These are phyloP conservation scores for Nicotiana knightiana DNA, from an alignment of 257 asterid genomes.

Conservation along the genomic window DNA sequence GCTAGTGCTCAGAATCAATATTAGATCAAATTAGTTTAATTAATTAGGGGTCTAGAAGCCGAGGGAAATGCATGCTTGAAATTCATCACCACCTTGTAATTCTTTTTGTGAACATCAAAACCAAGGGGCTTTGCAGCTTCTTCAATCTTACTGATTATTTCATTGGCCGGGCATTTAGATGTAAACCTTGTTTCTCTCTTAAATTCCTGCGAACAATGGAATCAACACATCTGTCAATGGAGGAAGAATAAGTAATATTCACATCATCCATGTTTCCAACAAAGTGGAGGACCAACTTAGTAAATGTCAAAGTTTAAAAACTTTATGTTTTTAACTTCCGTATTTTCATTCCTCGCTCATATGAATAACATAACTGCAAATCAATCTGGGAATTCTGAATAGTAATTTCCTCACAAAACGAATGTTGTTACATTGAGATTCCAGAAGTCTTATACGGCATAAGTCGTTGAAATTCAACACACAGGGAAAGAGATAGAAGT, in stretches of 20 bases:
- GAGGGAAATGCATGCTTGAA: neutral
- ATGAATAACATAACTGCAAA: neutral
- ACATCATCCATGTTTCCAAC: neutral
- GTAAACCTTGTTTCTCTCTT: conserved; percentile 88
- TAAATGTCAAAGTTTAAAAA: neutral
- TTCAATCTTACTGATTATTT: conserved; percentile 76
- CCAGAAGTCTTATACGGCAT: neutral
- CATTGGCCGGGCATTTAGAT: conserved; percentile 70
- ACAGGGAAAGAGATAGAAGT: neutral
- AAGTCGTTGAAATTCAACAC: neutral
- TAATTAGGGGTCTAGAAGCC: neutral
- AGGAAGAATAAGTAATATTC: neutral
- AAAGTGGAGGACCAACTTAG: neutral
- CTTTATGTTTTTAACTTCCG: neutral
- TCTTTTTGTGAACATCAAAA: conserved; percentile 83
- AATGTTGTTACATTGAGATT: neutral
- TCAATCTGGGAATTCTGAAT: neutral
- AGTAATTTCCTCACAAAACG: neutral
- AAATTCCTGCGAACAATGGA: conserved; percentile 44
- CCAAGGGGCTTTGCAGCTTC: conserved; percentile 93
- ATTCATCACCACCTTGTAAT: conserved; percentile 59
- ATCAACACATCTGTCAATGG: conserved; percentile 1
- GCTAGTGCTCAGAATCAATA: neutral
- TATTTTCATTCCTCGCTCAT: neutral
- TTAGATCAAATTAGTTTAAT: neutral